These are phyloP conservation scores for Physcomitrellopsis africana DNA, from an alignment of 225 moss, liverwort and hornwort species.

Conservation along the genomic window DNA sequence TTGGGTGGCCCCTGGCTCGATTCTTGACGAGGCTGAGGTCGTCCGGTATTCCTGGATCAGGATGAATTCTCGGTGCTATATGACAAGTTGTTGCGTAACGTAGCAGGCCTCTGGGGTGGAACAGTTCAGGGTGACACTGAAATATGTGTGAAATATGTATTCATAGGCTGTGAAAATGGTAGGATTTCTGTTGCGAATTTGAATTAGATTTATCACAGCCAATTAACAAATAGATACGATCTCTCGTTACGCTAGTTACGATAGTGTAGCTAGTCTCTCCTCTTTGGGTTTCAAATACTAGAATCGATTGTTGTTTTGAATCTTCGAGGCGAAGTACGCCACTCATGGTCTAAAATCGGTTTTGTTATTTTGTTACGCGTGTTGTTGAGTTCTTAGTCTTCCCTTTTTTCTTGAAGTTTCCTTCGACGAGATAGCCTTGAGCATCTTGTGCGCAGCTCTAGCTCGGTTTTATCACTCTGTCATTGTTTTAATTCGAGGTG, in stretches of 20 bases:
- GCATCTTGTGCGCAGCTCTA: not conserved
- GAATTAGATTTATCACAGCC: not conserved
- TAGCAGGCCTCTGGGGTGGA: not conserved
- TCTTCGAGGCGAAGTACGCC: not conserved
- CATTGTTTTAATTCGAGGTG: not conserved
- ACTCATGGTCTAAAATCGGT: not conserved
- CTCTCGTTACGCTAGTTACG: not conserved
- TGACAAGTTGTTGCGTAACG: not conserved
- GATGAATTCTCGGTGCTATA: slow-evolving; percentile 2
- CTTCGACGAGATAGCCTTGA: not conserved
- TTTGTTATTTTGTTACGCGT: not conserved
- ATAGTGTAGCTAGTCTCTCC: not conserved
- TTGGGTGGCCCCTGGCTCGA: slow-evolving; percentile 4
- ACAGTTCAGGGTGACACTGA: not conserved
- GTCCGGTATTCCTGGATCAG: slow-evolving; percentile 7
- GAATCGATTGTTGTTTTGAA: slow-evolving; percentile 7
- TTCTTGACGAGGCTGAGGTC: not conserved
- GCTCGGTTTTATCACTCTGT: not conserved
- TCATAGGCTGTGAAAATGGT: slow-evolving; percentile 10
- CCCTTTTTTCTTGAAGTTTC: not conserved
- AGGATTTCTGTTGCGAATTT: not conserved
- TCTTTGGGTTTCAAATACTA: not conserved
- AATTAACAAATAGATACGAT: not conserved
- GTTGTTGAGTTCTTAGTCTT: no score
- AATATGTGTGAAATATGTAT: slow-evolving; percentile 9